Percentiles rank a stretch among this genome's conserved stretches.
phyloP scores from a whole-genome alignment of 1,284 basidiomycete genomes.

The Sporisorium reilianum region DNA sequence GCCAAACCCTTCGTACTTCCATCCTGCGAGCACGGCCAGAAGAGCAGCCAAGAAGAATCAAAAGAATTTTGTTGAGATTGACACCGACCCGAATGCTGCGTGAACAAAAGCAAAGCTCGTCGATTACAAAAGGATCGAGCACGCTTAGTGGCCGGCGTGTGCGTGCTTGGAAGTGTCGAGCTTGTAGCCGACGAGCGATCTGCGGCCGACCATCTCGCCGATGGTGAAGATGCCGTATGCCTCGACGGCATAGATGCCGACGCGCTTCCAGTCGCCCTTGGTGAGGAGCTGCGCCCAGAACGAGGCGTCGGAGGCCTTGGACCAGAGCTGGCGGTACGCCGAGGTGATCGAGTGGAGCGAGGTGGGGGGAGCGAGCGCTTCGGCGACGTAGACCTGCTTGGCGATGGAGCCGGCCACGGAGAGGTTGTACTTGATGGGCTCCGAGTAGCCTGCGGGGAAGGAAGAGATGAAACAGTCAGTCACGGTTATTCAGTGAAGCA shows the following conservation, averaged over 20 bases:
- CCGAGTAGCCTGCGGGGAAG: conserved; percentile 42
- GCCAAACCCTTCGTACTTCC: neutral
- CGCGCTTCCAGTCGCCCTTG: conserved; percentile 81
- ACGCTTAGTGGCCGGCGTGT: conserved; percentile 56
- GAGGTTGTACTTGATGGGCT: conserved; percentile 62
- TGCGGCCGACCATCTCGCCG: conserved; percentile 66
- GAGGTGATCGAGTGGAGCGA: conserved; percentile 76
- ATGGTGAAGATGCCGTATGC: conserved; percentile 84
- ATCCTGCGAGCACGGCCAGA: neutral
- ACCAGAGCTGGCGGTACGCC: conserved; percentile 81
- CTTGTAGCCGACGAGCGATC: conserved; percentile 62
- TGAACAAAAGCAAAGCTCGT: neutral
- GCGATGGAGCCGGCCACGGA: conserved; percentile 84
- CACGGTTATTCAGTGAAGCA: neutral
- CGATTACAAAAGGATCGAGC: no score
- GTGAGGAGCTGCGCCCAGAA: conserved; percentile 80
- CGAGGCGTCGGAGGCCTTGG: conserved; percentile 75
- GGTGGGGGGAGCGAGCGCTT: conserved; percentile 85
- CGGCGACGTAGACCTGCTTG: conserved; percentile 91
- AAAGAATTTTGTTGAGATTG: conserved; percentile 4
- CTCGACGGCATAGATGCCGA: conserved; percentile 85
- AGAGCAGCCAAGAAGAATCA: neutral
- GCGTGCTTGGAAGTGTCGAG: conserved; percentile 54
- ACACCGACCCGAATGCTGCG: neutral
- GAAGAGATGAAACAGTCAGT: conserved; percentile 2